Evolutionary conservation across 306 rosid genomes (phyloP).

Genomic region (Chamaecrista fasciculata): DNA sequence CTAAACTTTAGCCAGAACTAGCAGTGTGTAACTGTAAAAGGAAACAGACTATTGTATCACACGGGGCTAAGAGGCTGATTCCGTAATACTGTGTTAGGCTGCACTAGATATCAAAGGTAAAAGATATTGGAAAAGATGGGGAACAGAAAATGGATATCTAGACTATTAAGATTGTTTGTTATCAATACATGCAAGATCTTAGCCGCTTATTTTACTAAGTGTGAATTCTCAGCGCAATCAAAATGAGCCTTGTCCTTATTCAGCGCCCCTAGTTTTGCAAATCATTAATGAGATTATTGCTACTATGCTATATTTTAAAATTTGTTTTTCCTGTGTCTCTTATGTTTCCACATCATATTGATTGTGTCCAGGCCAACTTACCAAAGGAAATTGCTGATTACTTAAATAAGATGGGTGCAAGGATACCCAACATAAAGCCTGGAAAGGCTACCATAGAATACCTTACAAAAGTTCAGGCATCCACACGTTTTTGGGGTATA

Average conservation of each 20-base stretch:
- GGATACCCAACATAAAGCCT: slow-evolving; percentile 90
- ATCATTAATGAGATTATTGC: background rate
- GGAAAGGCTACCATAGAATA: slow-evolving; percentile 96
- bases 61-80: background rate
- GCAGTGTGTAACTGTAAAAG: slow-evolving; percentile 2
- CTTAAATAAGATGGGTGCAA: slow-evolving; percentile 97
- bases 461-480: slow-evolving; percentile 94
- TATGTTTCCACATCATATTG: slow-evolving; percentile 16
- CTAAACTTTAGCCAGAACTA: slow-evolving; percentile 3
- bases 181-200: background rate
- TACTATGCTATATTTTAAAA: background rate
- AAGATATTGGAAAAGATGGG: background rate
- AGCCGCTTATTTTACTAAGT: slow-evolving; percentile 14
- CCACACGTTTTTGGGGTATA: slow-evolving; percentile 98
- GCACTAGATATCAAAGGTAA: slow-evolving; percentile 11
- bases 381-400: slow-evolving; percentile 99
- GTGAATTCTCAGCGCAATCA: slow-evolving; percentile 11
- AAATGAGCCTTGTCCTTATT: background rate
- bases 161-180: slow-evolving; percentile 1
- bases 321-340: slow-evolving; percentile 11
- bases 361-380: slow-evolving; percentile 83
- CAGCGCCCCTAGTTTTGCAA: slow-evolving; percentile 5
- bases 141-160: slow-evolving; percentile 2
- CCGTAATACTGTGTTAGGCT: slow-evolving; percentile 16
- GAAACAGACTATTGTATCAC: slow-evolving; percentile 7